Evolutionary conservation across 192 early-diverging fungal species (phyloP).

Genomic region (Coemansia sp.): DNA sequence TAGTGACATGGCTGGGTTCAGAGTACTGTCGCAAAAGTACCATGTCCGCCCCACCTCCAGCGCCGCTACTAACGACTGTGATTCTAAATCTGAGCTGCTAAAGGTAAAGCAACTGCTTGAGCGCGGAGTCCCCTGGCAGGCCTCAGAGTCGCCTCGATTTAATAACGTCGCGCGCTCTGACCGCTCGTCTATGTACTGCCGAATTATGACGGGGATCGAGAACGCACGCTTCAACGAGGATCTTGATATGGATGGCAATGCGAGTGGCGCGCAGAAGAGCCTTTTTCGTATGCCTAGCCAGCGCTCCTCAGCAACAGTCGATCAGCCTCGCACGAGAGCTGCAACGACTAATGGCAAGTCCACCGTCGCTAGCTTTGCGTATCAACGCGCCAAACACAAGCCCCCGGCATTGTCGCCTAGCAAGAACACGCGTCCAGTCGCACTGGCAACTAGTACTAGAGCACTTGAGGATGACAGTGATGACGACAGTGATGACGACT

Average conservation of each 20-base stretch:
- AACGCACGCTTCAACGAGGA: conserved; percentile 33
- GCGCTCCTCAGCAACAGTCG: background rate
- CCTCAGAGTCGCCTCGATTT: conserved; percentile 29
- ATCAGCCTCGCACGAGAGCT: background rate
- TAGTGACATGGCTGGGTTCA: conserved; percentile 28
- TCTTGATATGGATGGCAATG: background rate
- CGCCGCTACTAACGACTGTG: background rate
- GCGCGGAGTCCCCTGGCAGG: conserved; percentile 46
- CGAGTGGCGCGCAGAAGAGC: conserved; percentile 13
- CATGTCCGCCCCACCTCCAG: background rate
- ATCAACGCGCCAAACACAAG: background rate
- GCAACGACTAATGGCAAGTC: background rate
- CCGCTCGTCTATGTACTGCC: conserved; percentile 32
- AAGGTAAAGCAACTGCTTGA: conserved; percentile 31
- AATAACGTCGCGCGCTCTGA: conserved; percentile 27
- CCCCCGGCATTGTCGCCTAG: background rate
- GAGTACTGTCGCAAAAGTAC: conserved; percentile 39
- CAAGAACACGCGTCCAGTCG: background rate
- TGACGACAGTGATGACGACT: conserved; percentile 21
- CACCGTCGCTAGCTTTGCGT: background rate
- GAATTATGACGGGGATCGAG: conserved; percentile 46
- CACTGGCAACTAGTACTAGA: background rate
- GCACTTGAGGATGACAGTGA: conserved; percentile 8
- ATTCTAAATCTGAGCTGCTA: background rate
- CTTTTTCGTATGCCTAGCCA: conserved; percentile 23